A percentile compares a stretch with the other conserved stretches of the same genome.
phyloP scores from a whole-genome alignment of 2,329 filamentous ascomycete genomes.

The Epichloe glyceriae region DNA sequence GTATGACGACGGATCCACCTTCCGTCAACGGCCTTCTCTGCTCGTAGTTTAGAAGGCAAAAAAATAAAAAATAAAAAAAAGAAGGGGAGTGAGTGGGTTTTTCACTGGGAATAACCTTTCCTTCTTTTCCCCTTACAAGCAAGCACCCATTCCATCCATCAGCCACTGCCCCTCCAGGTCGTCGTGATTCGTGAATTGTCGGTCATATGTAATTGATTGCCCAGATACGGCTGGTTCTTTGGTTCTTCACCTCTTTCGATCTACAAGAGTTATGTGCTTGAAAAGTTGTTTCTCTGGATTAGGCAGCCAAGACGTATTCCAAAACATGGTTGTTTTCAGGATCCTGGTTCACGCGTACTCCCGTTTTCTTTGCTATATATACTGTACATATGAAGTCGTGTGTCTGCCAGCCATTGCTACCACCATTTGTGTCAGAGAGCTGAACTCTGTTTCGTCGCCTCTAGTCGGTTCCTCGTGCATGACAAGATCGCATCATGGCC shows the following conservation, averaged over 20 bases:
- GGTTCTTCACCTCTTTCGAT: not conserved
- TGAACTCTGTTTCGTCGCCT: too few relatives aligned
- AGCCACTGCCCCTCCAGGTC: not conserved
- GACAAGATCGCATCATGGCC: not conserved
- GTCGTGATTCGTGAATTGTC: not conserved
- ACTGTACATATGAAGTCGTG: too few relatives aligned
- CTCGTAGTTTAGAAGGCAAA: too few relatives aligned
- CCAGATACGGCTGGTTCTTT: not conserved
- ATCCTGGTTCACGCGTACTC: too few relatives aligned
- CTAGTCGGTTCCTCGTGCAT: too few relatives aligned
- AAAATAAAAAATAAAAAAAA: too few relatives aligned
- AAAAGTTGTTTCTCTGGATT: slow-evolving; percentile 1
- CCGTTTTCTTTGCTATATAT: too few relatives aligned
- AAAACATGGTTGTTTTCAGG: not conserved
- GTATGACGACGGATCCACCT: not conserved
- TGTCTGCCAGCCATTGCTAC: too few relatives aligned
- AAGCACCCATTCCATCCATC: not conserved
- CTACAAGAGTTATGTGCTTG: not conserved
- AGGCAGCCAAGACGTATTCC: slow-evolving; percentile 4
- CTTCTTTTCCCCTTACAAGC: not conserved
- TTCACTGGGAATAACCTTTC: not conserved
- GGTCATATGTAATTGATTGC: not conserved
- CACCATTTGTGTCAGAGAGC: too few relatives aligned
- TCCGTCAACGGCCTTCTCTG: not conserved
- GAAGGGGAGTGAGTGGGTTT: too few relatives aligned